A percentile compares a stretch with the other conserved stretches of the same genome.
Conservation (phyloP, 441 rosid genomes). For the Mallotus japonicus region DNA sequence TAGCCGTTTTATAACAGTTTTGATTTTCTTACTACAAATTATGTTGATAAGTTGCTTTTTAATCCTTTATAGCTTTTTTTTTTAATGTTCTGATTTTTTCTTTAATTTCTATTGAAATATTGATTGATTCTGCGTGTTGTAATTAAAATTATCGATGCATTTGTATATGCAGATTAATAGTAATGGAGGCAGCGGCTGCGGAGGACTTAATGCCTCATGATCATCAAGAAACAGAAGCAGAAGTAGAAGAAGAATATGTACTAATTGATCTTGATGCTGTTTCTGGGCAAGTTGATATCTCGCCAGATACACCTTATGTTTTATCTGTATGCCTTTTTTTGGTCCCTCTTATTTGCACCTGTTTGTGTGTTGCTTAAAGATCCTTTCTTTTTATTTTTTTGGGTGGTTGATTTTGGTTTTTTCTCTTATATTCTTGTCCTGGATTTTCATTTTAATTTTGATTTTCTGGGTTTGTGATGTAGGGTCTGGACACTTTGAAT, state of each 20-base stretch:
- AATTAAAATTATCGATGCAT: no score
- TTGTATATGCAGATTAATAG: no score
- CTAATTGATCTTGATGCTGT: conserved; percentile 56
- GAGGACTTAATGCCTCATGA: conserved; percentile 16
- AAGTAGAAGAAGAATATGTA: conserved; percentile 46
- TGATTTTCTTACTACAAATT: no score
- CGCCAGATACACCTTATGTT: conserved; percentile 49
- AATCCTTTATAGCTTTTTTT: no score
- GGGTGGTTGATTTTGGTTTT: background rate
- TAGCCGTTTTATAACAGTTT: background rate
- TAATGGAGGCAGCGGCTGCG: conserved; percentile 33
- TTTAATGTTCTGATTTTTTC: no score
- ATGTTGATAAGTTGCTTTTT: no score
- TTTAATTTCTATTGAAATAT: no score
- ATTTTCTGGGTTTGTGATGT: conserved; percentile 21
- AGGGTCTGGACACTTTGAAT: conserved; percentile 58
- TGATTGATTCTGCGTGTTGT: no score
- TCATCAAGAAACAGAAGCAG: conserved; percentile 35
- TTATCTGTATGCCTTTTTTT: conserved; percentile 38
- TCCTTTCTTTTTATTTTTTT: no score
- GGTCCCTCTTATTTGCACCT: background rate
- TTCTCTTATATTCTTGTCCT: background rate
- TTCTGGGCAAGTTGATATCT: conserved; percentile 37
- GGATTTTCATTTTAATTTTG: background rate
- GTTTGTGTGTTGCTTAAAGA: no score